Evolutionary conservation across 2,329 filamentous ascomycete species (phyloP).

Genomic region (Aplosporella prunicola): DNA sequence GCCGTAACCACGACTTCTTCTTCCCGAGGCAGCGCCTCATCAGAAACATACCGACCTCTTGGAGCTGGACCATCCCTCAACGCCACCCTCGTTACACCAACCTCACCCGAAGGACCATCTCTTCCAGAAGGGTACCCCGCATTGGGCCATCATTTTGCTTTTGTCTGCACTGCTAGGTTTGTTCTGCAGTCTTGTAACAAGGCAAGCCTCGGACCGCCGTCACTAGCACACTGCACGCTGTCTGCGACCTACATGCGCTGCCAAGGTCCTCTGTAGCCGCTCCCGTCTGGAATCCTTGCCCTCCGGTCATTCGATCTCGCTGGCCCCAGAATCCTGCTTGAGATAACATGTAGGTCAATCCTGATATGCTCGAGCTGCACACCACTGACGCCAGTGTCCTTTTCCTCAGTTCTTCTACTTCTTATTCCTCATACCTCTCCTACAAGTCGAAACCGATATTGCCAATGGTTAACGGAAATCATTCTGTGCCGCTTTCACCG

Average conservation of each 20-base stretch:
- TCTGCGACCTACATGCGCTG: conserved; percentile 10
- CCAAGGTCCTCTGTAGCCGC: conserved; percentile 11
- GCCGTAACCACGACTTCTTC: conserved; percentile 3
- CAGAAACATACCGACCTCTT: conserved; percentile 2
- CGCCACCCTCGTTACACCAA: conserved; percentile 6
- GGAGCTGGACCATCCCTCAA: background rate
- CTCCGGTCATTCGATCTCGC: conserved; percentile 11
- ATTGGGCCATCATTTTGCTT: conserved; percentile 10
- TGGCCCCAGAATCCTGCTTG: conserved; percentile 8
- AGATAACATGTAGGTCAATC: conserved; percentile 9
- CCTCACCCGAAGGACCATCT: conserved; percentile 1
- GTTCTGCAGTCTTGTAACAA: conserved; percentile 8
- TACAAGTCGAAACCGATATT: conserved; percentile 1
- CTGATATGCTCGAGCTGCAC: conserved; percentile 8
- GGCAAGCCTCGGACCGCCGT: conserved; percentile 10
- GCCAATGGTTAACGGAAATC: conserved; percentile 36
- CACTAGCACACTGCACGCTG: conserved; percentile 11
- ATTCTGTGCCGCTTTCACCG: conserved; percentile 39
- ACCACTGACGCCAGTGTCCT: too few relatives aligned
- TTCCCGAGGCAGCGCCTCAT: conserved; percentile 4
- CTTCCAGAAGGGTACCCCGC: conserved; percentile 10
- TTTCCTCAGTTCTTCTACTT: conserved; percentile 4
- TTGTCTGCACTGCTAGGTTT: conserved; percentile 8
- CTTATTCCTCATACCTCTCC: conserved; percentile 4
- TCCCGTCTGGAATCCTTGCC: conserved; percentile 10